Evolutionary conservation across 2,329 filamentous ascomycete genomes (phyloP).

Genomic region (Aspergillus chevalieri): DNA sequence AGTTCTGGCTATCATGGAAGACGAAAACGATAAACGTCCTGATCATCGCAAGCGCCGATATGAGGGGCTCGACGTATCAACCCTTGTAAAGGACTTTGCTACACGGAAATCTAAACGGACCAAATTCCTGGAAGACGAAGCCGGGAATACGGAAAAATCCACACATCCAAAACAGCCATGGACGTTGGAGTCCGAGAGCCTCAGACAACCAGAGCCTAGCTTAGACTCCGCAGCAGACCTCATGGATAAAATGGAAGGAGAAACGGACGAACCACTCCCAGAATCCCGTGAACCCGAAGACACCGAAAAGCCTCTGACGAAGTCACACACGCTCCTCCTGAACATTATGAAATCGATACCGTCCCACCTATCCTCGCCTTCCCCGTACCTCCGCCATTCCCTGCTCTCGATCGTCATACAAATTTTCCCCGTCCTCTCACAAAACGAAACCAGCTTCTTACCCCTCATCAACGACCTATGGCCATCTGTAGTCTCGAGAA

Average conservation of each 20-base stretch:
- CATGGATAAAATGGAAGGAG: conserved; percentile 22
- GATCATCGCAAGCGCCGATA: conserved; percentile 26
- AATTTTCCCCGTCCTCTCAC: conserved; percentile 64
- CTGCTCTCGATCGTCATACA: conserved; percentile 71
- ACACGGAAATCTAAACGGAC: conserved; percentile 26
- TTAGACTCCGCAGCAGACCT: conserved; percentile 29
- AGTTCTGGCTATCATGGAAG: conserved; percentile 41
- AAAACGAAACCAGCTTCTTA: conserved; percentile 75
- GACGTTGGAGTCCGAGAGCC: conserved; percentile 20
- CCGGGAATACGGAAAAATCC: conserved; percentile 15
- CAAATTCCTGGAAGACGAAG: conserved; percentile 16
- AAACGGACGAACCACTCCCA: conserved; percentile 30
- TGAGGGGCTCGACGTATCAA: conserved; percentile 24
- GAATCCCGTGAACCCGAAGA: conserved; percentile 46
- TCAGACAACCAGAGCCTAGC: conserved; percentile 18
- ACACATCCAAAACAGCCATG: conserved; percentile 30
- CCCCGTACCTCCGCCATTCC: conserved; percentile 68
- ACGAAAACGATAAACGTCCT: conserved; percentile 15
- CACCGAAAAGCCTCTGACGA: conserved; percentile 57
- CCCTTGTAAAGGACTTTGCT: conserved; percentile 30
- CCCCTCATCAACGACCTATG: conserved; percentile 86
- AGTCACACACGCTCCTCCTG: conserved; percentile 73
- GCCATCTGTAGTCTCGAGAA: conserved; percentile 60
- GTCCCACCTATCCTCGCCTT: conserved; percentile 82
- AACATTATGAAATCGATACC: conserved; percentile 79